Percentiles rank a stretch among this genome's conserved stretches.
Conservation (phyloP, 192 early-diverging fungal genomes). For the Umbelopsis isabellina region DNA sequence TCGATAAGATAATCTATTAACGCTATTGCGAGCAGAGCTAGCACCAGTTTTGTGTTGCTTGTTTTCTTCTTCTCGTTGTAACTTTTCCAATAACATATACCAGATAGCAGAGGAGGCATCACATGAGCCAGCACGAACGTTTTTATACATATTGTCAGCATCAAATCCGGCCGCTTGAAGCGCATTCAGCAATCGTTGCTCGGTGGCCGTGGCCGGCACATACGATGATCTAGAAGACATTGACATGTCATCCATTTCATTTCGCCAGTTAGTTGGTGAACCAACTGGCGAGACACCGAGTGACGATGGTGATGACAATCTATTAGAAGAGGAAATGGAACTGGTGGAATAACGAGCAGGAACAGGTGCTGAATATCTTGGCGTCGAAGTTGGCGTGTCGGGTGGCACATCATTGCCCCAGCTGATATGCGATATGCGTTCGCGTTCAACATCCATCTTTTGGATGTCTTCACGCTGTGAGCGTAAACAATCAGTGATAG, state of each 20-base stretch:
- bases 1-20: slow-evolving; percentile 12
- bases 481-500: background rate
- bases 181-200: slow-evolving; percentile 48
- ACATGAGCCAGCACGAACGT: slow-evolving; percentile 59
- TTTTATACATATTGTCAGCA: slow-evolving; percentile 51
- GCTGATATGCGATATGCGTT: slow-evolving; percentile 22
- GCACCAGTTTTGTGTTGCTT: background rate
- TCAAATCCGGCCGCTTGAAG: slow-evolving; percentile 63
- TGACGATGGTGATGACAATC: slow-evolving; percentile 38
- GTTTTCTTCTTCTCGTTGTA: slow-evolving; percentile 10
- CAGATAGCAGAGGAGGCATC: slow-evolving; percentile 69
- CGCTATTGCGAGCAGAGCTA: background rate
- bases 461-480: slow-evolving; percentile 14
- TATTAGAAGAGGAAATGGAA: slow-evolving; percentile 29
- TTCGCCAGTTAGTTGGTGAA: slow-evolving; percentile 26
- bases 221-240: slow-evolving; percentile 33
- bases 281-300: slow-evolving; percentile 36
- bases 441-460: slow-evolving; percentile 11
- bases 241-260: slow-evolving; percentile 36
- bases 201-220: slow-evolving; percentile 47
- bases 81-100: slow-evolving; percentile 62
- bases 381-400: background rate
- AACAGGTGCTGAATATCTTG: background rate
- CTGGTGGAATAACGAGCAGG: slow-evolving; percentile 24
- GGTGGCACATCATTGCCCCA: slow-evolving; percentile 2